Evolutionary conservation across 257 asterid genomes (phyloP), one percentile per base, ranked within the genome.

Genomic region (Datura wrightii): DNA sequence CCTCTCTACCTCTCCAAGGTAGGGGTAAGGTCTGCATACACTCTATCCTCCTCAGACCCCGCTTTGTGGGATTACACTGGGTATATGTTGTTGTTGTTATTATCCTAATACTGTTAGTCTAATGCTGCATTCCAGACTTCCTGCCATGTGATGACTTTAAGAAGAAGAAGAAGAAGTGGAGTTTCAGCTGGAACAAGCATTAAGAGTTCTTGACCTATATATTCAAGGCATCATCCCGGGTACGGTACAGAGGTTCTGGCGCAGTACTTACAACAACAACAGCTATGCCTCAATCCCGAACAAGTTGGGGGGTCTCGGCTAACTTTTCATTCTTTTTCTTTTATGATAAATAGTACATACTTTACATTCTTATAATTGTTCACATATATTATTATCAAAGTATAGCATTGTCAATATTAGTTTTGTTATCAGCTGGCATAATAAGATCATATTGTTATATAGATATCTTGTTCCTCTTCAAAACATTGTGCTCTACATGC

Each of bases 121-220:
- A 48, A 67, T 80, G 36, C 76, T 18, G 18, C 37, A 67, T 41
- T 84, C 85, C 94, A 95, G 99, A 96, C 88, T 56, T 91, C 81
- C 92, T 92, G 69, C 90, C 91, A 34, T 85, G 86, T 76, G 97
- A 94, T 76, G 97, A 94, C 66, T 86, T 85, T 58, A 94, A 92
- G 94, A 93, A 93, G 91, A 94, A 94, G 93, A 96, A 93, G 83
- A 97, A 89, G 90, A 94, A 98, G 97, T 92, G 98, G 99, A 91
- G 79, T 89, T 93, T 95, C 54, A 50, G 54, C 46, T 82, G 98
- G 79, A 93, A 94, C 92, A 93, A 92, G 91, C 88, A 91, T 86
- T 89, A 89, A 91, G 81, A 56, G 46, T 15, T 59, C 39, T 53
- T 39, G 56, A 58, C 19, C 84, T 58, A 19, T 80, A 34, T 50